Evolutionary conservation across 257 asterid species (phyloP), one percentile per base, ranked within the genome.

Genomic region (Jacaranda mimosifolia): DNA sequence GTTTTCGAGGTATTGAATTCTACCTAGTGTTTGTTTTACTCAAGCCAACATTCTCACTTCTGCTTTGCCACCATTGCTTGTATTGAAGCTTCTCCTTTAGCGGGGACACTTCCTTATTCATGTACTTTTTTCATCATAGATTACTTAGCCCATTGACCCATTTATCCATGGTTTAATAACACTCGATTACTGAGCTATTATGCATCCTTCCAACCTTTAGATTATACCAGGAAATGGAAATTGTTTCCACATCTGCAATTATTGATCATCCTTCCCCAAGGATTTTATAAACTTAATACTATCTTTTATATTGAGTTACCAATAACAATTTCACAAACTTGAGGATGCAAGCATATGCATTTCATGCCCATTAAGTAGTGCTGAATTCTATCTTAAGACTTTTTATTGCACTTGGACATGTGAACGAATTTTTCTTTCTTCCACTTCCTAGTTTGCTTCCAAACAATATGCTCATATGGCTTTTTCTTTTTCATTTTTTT

Each of bases 381-480:
- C 11, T 35, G 35, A 70, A 70, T 17, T 14, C n/a, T 42, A 26
- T 51, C 4, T 1, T 56, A 19, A 57, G 6, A 17, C 13, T 21
- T 74, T 59, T 19, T 11, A 39, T 39, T 38, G 26, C 5, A 38
- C 38, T n/a, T 53, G 9, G 5, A 63, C 56, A 40, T 52, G 42
- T 9, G 68, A 43, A 21, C 36, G 35, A 10, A 42, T 71, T 32
- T 52, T 35, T 35, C 63, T 56, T 55, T 7, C 52, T 58, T 77
- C 60, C 70, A 35, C 53, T 68, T 68, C 59, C 52, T 18, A 56
- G 1, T 58, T 43, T 67, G 48, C 18, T 17, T 68, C 76, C 18
- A 10, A 18, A 60, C 45, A 64, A 18, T 39, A 17, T n/a, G 36
- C 49, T 73, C 57, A 18, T 64, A 32, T 1, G 38, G 1, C 43